Evolutionary conservation across 257 asterid genomes (phyloP), one percentile per base, ranked within the genome.

Genomic region (Nicotiana otophora): DNA sequence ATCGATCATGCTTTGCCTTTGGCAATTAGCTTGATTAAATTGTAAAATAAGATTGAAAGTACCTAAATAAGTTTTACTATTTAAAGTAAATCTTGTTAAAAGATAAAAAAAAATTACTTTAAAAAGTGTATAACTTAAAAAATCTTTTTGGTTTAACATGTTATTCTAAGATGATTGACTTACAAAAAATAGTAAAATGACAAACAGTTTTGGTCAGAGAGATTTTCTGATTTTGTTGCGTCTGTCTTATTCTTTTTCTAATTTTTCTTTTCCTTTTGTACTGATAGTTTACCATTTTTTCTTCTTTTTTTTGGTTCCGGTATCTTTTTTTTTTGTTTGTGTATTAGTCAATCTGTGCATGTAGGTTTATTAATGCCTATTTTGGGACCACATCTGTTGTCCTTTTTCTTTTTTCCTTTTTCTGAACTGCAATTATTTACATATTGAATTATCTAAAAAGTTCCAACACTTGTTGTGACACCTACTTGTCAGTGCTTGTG

Each of bases 361-460:
- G n/a, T 39, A 70, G 19, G 10, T 39, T 70, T 39, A 69, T 70
- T 70, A 19, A 42, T 70, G 58, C 12, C 31, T 70, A 5, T 42
- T 42, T 70, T 70, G 78, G 78, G 60, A 42, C 78, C 78, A 70
- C 15, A 20, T 70, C 60, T 42, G 78, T n/a, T 70, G 54, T 70
- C 23, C 60, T 39, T 39, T n/a, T 70, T 39, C 2, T 55, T n/a
- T 55, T 69, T 39, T 70, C 58, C 14, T 11, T 55, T 39, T 39
- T 69, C 16, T 70, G 10, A 39, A 2, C n/a, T 70, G 17, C n/a
- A 70, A 10, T 70, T 39, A 70, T 39, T 69, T 69, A 39, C 10
- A 17, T 48, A 39, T 10, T 69, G 33, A 26, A 26, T 63, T 63
- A 26, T 26, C 10, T 1, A 11, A 63, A 63, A 26, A 11, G 48